phyloP scores from a whole-genome alignment of 2,329 filamentous ascomycete genomes.

The Blastomyces emzantsi region DNA sequence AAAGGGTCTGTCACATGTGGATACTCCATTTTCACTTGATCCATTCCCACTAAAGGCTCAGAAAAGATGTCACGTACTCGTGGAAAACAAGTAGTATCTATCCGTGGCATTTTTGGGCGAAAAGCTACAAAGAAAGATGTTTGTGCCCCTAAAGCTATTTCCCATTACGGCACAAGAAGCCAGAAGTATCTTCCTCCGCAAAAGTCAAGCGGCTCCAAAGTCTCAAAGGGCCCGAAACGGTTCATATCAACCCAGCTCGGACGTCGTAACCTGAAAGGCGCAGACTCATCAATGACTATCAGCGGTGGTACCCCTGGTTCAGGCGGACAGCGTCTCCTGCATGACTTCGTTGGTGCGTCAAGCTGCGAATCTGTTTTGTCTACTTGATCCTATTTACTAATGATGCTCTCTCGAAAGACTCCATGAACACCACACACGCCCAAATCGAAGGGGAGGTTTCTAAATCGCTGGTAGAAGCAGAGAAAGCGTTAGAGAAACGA shows the following conservation, averaged over 20 bases:
- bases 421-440: conserved; percentile 13
- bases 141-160: not conserved
- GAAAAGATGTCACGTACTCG: conserved; percentile 1
- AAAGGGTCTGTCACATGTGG: not conserved
- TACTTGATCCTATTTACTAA: not conserved
- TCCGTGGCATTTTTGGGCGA: conserved; percentile 1
- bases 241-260: not conserved
- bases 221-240: not conserved
- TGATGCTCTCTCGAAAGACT: conserved; percentile 1
- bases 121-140: not conserved
- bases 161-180: not conserved
- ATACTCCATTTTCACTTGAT: not conserved
- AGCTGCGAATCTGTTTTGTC: not conserved
- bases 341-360: conserved; percentile 3
- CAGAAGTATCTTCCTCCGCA: not conserved
- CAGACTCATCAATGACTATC: not conserved
- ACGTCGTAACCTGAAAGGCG: not conserved
- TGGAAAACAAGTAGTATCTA: not conserved
- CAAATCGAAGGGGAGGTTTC: conserved; percentile 13
- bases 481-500: conserved; percentile 9
- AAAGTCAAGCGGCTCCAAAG: not conserved
- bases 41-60: not conserved
- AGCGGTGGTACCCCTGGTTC: not conserved
- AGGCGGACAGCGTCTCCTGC: not conserved
- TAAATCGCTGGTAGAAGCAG: conserved; percentile 10